Percentiles rank a stretch among this genome's conserved stretches.
Conservation (phyloP, 306 rosid species). For the Dalbergia oliveri region DNA sequence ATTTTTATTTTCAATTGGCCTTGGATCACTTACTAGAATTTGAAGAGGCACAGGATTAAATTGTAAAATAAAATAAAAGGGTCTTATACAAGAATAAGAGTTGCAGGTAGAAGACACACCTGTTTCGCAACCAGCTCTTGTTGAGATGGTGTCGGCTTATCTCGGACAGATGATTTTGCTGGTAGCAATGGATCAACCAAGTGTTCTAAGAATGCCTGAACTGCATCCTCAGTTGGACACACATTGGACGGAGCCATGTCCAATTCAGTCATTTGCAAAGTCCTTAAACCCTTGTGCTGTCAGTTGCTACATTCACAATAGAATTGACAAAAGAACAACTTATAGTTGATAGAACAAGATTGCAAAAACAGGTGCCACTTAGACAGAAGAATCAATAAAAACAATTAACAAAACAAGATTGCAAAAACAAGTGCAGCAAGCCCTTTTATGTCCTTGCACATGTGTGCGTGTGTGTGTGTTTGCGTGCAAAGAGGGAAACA, state of each 20-base stretch:
- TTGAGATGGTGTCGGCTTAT: constrained; percentile 55
- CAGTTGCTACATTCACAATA: constrained; percentile 23
- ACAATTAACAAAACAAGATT: no score
- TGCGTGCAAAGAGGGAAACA: constrained; percentile 21
- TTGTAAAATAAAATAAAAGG: not conserved
- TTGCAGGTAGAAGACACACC: constrained; percentile 50
- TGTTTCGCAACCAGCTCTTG: constrained; percentile 72
- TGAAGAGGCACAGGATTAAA: no score
- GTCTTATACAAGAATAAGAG: constrained; percentile 7
- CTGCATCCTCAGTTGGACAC: constrained; percentile 78
- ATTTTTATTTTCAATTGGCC: no score
- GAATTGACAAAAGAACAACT: not conserved
- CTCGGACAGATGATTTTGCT: constrained; percentile 54
- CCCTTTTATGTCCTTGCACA: constrained; percentile 22
- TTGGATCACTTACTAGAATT: no score
- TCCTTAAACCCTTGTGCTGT: constrained; percentile 20
- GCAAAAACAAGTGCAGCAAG: constrained; percentile 2
- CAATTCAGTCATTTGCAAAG: not conserved
- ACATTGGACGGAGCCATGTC: constrained; percentile 58
- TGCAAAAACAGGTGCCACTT: not conserved
- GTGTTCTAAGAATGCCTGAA: constrained; percentile 63
- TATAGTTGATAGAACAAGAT: constrained; percentile 12
- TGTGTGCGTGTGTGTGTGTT: constrained; percentile 11
- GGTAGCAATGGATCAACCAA: constrained; percentile 77
- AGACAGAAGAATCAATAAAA: no score